Base-by-base conservation (phyloP, 177 flowering plant genomes). In the Vitis hybrid region DNA sequence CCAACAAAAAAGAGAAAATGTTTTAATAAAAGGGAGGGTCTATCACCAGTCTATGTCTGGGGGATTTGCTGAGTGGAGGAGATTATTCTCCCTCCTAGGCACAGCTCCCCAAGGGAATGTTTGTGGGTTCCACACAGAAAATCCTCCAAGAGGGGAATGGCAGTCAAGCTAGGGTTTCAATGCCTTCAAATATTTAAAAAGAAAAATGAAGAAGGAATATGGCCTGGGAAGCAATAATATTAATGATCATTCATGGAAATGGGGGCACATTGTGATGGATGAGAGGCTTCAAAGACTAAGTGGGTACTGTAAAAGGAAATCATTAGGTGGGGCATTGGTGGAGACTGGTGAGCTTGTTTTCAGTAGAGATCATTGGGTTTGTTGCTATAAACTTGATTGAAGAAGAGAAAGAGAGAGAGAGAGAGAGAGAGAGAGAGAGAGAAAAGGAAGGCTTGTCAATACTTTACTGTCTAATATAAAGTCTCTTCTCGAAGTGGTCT, bases 91-190 rank as follows among this genome's bases (percentile, higher is more conserved):
- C 16, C 6, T 39, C 8, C 45, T 39, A 26, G 22, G 73, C 73
- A 49, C 69, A 56, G 64, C 66, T 31, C 39, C 65, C 79, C 11
- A 73, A 65, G 64, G 74, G 80, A 77, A 73, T 77, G 80, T 77
- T 69, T 66, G 69, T 65, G 72, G 80, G 72, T 22, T 72, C 80
- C 63, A 71, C 62, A 11, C n/a, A 12, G 13, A 55, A 31, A 39
- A 39, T 39, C 45, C 67, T 51, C 62, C 39, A 19, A 14, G 60
- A 26, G 11, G 70, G 60, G 49, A 72, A 56, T 26, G 22, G 33
- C 3, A 55, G 52, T 39, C 68, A 70, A 56, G 68, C 18, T 64
- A 65, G 69, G 16, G 56, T 50, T 39, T 20, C 39, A 59, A 22
- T 67, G 56, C 14, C 16, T 68, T 65, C 57, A 15, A 16, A 13